These are phyloP conservation scores for Tylopilus sp. DNA, from an alignment of 768 basidiomycete genomes.

Conservation along the genomic window DNA sequence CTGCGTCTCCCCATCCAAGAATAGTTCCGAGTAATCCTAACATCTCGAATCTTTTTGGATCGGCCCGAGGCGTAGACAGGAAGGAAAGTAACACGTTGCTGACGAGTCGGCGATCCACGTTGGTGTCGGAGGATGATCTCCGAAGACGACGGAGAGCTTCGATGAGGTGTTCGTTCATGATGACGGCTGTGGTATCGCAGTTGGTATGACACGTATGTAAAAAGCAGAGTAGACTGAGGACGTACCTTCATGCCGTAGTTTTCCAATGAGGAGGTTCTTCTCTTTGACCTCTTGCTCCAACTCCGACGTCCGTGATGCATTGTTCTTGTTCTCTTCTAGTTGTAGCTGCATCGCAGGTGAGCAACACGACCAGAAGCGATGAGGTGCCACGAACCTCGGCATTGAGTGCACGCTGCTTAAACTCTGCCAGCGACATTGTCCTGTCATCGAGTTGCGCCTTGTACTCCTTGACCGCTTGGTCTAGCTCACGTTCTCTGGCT, in stretches of 20 bases:
- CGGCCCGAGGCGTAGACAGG: conserved; percentile 84
- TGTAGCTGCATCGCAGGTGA: conserved; percentile 47
- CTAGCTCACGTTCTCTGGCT: conserved; percentile 93
- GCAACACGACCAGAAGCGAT: background rate
- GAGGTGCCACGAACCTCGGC: conserved; percentile 64
- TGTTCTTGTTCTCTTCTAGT: conserved; percentile 69
- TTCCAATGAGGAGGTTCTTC: conserved; percentile 92
- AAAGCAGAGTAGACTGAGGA: conserved; percentile 12
- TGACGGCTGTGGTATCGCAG: conserved; percentile 62
- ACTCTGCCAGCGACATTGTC: conserved; percentile 83
- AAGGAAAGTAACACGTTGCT: conserved; percentile 92
- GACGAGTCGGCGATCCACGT: conserved; percentile 90
- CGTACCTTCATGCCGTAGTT: conserved; percentile 89
- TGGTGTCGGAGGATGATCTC: conserved; percentile 76
- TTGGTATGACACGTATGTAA: conserved; percentile 2
- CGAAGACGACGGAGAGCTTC: conserved; percentile 95
- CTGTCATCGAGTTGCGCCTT: conserved; percentile 67
- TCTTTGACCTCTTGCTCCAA: conserved; percentile 92
- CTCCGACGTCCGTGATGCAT: conserved; percentile 61
- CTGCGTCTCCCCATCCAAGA: conserved; percentile 88
- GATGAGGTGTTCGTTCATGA: conserved; percentile 95
- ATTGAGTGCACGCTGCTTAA: conserved; percentile 79
- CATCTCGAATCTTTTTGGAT: conserved; percentile 97
- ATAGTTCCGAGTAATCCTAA: conserved; percentile 83
- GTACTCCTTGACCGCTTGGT: conserved; percentile 78